Evolutionary conservation across 2,329 filamentous ascomycete genomes (phyloP).

Genomic region (Macrophomina tecta): DNA sequence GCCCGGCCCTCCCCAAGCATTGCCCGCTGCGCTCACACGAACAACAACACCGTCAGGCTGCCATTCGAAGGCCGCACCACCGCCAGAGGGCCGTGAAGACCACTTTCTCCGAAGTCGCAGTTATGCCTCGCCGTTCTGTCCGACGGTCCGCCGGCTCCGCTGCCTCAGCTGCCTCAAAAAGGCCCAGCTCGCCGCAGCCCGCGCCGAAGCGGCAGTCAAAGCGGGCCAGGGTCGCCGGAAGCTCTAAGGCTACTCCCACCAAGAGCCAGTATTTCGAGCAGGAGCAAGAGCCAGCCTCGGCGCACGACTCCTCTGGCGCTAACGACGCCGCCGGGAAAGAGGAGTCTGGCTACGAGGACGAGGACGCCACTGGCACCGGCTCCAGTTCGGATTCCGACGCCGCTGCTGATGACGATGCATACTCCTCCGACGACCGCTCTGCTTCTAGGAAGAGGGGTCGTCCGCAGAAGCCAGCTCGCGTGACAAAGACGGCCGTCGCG

Average conservation of each 20-base stretch:
- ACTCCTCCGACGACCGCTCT: constrained; percentile 38
- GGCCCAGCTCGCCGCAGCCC: constrained; percentile 38
- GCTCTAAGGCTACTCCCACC: constrained; percentile 33
- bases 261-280: constrained; percentile 44
- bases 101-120: constrained; percentile 8
- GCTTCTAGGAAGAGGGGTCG: constrained; percentile 35
- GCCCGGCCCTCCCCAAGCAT: not conserved
- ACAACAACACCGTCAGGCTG: constrained; percentile 8
- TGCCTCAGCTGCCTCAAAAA: constrained; percentile 41
- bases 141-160: constrained; percentile 33
- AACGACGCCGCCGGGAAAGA: constrained; percentile 41
- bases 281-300: constrained; percentile 36
- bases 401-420: constrained; percentile 37
- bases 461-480: constrained; percentile 30
- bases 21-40: constrained; percentile 3
- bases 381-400: constrained; percentile 44
- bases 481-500: constrained; percentile 28
- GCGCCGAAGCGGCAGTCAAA: constrained; percentile 43
- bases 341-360: constrained; percentile 51
- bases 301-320: constrained; percentile 36
- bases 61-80: not conserved
- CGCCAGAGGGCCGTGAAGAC: not conserved
- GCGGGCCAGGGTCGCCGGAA: constrained; percentile 35
- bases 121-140: constrained; percentile 41
- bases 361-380: constrained; percentile 39